These are phyloP conservation scores for Colletotrichum orchidophilum DNA, from an alignment of 2,329 filamentous ascomycete genomes.

Conservation along the genomic window DNA sequence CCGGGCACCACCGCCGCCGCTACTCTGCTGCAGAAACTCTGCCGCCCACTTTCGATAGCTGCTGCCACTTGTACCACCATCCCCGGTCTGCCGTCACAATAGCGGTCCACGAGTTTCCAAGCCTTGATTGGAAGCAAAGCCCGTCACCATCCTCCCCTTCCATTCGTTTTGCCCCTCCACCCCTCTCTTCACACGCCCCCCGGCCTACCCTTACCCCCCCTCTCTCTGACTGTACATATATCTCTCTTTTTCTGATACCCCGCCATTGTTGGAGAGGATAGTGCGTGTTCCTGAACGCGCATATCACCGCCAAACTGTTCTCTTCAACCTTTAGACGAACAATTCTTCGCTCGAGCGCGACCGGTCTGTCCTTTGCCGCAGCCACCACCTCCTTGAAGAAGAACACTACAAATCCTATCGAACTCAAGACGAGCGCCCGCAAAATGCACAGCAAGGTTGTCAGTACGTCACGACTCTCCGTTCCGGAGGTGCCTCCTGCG, in stretches of 20 bases:
- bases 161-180: conserved; percentile 24
- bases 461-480: conserved; percentile 64
- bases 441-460: conserved; percentile 95
- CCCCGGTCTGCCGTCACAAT: conserved; percentile 9
- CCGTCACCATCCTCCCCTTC: conserved; percentile 6
- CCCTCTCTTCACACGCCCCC: conserved; percentile 3
- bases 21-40: not conserved
- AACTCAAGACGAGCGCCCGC: conserved; percentile 53
- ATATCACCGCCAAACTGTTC: conserved; percentile 84
- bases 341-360: conserved; percentile 74
- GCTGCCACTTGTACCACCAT: not conserved
- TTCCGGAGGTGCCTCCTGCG: conserved; percentile 21
- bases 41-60: not conserved
- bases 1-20: not conserved
- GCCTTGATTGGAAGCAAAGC: conserved; percentile 23
- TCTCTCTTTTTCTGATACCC: conserved; percentile 32
- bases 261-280: conserved; percentile 29
- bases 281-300: conserved; percentile 34
- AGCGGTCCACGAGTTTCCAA: conserved; percentile 8
- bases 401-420: conserved; percentile 49
- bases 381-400: conserved; percentile 70
- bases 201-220: not conserved
- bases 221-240: conserved; percentile 6
- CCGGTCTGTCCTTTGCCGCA: conserved; percentile 77
- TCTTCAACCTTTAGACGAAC: conserved; percentile 82